Conservation (phyloP, 495 filamentous ascomycete species). For the Geoglossum glabrum region DNA sequence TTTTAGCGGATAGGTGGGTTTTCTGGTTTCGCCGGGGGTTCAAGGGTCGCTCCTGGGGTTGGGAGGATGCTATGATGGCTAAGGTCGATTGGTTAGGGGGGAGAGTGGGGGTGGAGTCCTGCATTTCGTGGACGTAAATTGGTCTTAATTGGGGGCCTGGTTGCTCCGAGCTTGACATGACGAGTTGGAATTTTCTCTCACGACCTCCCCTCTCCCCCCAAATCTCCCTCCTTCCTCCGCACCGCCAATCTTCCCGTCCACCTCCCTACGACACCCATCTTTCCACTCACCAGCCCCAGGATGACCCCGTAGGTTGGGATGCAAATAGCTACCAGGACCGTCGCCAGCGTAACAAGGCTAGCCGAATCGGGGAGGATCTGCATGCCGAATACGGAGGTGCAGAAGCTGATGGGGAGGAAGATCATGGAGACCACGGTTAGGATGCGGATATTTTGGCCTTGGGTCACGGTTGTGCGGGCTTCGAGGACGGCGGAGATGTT, state of each 20-base stretch:
- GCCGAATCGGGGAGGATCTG: not conserved
- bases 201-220: conserved; percentile 22
- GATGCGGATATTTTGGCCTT: conserved; percentile 9
- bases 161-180: too few species aligned
- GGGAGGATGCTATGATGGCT: too few species aligned
- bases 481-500: conserved; percentile 9
- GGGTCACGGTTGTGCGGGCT: conserved; percentile 4
- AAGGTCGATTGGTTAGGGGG: too few species aligned
- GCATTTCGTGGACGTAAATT: too few species aligned
- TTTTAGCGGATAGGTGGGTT: too few species aligned
- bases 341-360: conserved; percentile 1
- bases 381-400: conserved; percentile 9
- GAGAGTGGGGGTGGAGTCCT: too few species aligned
- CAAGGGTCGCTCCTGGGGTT: too few species aligned
- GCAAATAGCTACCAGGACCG: not conserved
- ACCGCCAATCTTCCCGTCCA: conserved; percentile 6
- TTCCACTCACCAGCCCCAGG: not conserved
- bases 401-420: conserved; percentile 8
- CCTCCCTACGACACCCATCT: conserved; percentile 1
- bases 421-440: conserved; percentile 7
- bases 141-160: too few species aligned
- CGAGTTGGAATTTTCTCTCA: too few species aligned
- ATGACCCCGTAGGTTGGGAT: not conserved
- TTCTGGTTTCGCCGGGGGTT: too few species aligned
- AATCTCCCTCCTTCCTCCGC: conserved; percentile 20